Evolutionary conservation across 2,329 filamentous ascomycete genomes (phyloP), one percentile per base, ranked within the genome.

Genomic region (Aspergillus fumigatiaffinis): DNA sequence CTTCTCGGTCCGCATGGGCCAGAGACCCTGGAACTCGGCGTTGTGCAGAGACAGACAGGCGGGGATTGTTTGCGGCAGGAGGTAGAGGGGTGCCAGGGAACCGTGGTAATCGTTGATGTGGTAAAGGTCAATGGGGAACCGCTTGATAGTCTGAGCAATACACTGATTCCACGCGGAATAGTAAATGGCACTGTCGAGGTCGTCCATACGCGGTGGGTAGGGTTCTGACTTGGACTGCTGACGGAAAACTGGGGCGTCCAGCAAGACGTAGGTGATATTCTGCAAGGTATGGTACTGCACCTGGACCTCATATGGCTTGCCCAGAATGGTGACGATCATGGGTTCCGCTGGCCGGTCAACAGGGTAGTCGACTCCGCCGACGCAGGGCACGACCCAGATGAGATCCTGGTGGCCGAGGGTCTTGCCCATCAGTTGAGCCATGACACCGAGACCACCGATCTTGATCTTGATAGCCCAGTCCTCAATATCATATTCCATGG

Each of bases 391-490:
- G n/a, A 85, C 82, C 83, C 83, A 89, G 60, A 89, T 82, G 0
- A 89, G 76, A 67, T 88, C 82, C 63, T 87, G 82, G 61, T 88
- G 84, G 3, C 81, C 77, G 12, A 89, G 79, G 52, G 85, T 82
- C 66, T 86, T 86, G 17, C 84, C 84, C 86, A 88, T 89, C 2
- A 88, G 74, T 63, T 87, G 84, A 32, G 86, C 85, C 86, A 89
- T 89, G 59, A 88, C 86, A 69, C 87, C 86, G 3, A 89, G 77
- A 59, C 86, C 87, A 59, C 86, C 86, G 51, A 89, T 89, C 73
- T 89, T 89, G 73, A 89, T 86, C 71, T 87, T 88, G 73, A 89
- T 86, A 3, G 73, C 79, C 84, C 86, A 88, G 67, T 89, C 86
- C 55, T 86, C 84, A 58, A 89, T 88, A 60, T 88, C 85, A 71